Conservation (phyloP, 2,329 filamentous ascomycete species). For the Myriangium duriaei region DNA sequence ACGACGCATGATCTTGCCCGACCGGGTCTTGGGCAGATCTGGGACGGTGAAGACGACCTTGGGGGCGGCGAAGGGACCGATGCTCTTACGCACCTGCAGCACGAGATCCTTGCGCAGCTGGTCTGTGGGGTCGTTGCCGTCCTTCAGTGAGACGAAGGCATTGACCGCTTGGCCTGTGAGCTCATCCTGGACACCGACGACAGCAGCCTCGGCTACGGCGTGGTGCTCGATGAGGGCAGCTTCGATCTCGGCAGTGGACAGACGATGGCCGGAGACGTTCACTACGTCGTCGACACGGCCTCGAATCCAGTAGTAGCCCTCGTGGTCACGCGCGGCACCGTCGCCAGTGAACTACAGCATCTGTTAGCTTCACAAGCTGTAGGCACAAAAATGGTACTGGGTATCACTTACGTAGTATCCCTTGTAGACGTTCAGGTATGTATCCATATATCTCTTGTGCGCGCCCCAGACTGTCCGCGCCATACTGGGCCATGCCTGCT, state of each 20-base stretch:
- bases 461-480: slow-evolving; percentile 94
- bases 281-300: slow-evolving; percentile 97
- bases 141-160: slow-evolving; percentile 88
- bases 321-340: slow-evolving; percentile 88
- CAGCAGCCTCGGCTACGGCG: slow-evolving; percentile 82
- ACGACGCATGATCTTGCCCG: slow-evolving; percentile 97
- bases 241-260: slow-evolving; percentile 96
- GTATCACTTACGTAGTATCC: slow-evolving; percentile 93
- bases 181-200: slow-evolving; percentile 86
- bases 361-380: too few relatives aligned
- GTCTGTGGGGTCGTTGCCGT: slow-evolving; percentile 62
- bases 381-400: too few relatives aligned
- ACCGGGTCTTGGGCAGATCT: slow-evolving; percentile 92
- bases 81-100: slow-evolving; percentile 90
- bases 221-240: slow-evolving; percentile 88
- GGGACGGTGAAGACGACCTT: slow-evolving; percentile 86
- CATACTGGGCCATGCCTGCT: slow-evolving; percentile 98
- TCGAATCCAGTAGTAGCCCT: slow-evolving; percentile 99
- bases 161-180: slow-evolving; percentile 95
- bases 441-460: slow-evolving; percentile 98
- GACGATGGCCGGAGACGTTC: slow-evolving; percentile 90
- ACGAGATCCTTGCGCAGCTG: slow-evolving; percentile 86
- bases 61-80: slow-evolving; percentile 91
- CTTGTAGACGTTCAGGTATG: slow-evolving; percentile 94
- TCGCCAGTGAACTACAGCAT: slow-evolving; percentile 80